Percentiles rank a stretch among this genome's conserved stretches.
phyloP scores from a whole-genome alignment of 2,329 filamentous ascomycete species.

The Endocalyx cinctus region DNA sequence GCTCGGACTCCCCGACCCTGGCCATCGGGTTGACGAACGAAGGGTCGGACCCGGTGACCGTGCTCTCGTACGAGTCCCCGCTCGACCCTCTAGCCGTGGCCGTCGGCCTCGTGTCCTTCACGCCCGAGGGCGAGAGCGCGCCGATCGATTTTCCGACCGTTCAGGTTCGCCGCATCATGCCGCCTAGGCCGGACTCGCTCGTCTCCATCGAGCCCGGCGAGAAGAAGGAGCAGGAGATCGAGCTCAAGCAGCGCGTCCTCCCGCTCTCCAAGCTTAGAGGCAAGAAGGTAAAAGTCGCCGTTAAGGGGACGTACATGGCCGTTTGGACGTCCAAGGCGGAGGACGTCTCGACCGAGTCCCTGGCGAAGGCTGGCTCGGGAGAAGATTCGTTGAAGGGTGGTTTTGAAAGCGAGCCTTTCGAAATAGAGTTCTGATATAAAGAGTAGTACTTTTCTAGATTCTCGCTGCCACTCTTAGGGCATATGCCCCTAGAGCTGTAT shows the following conservation, averaged over 20 bases:
- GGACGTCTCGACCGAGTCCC: slow-evolving; percentile 14
- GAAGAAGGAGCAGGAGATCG: slow-evolving; percentile 28
- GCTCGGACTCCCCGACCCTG: slow-evolving; percentile 27
- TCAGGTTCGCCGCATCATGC: slow-evolving; percentile 36
- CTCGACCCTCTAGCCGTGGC: slow-evolving; percentile 38
- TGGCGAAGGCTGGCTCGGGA: slow-evolving; percentile 16
- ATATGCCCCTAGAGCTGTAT: too few relatives aligned
- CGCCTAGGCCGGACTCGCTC: slow-evolving; percentile 32
- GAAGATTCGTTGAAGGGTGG: slow-evolving; percentile 15
- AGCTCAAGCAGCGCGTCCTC: slow-evolving; percentile 32
- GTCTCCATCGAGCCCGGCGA: slow-evolving; percentile 35
- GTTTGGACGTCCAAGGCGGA: slow-evolving; percentile 28
- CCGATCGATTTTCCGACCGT: slow-evolving; percentile 34
- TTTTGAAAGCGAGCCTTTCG: slow-evolving; percentile 20
- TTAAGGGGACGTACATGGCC: slow-evolving; percentile 34
- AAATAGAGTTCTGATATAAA: slow-evolving; percentile 15
- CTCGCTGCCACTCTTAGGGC: too few relatives aligned
- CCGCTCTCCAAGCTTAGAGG: slow-evolving; percentile 28
- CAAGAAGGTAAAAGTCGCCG: slow-evolving; percentile 28
- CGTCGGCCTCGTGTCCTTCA: slow-evolving; percentile 37
- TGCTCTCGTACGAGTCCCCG: slow-evolving; percentile 41
- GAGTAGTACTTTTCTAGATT: too few relatives aligned
- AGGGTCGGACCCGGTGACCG: slow-evolving; percentile 31
- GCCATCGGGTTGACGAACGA: slow-evolving; percentile 36
- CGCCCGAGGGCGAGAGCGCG: slow-evolving; percentile 25